Evolutionary conservation across 2,329 filamentous ascomycete species (phyloP), one percentile per base, ranked within the genome.

Genomic region (Neurospora sp.): DNA sequence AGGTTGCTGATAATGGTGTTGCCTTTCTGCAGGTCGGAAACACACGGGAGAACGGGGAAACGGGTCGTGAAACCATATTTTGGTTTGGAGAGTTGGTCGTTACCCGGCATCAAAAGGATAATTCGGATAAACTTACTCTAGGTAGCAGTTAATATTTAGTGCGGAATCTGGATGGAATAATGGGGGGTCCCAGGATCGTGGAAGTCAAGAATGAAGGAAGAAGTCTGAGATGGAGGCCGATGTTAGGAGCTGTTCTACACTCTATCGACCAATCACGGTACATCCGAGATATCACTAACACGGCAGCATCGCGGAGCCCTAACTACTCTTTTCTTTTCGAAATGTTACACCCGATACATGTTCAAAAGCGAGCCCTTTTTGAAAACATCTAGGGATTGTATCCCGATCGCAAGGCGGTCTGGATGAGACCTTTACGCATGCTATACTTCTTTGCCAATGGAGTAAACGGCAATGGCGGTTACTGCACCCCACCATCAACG

Each of bases 21-120:
- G 46, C 33, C 38, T 67, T 70, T 69, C 66, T 69, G 68, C 43
- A 40, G 65, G 43, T 38, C 65, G 66, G 68, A 67, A 69, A 67
- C 52, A 36, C 52, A 62, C 52, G 28, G 28, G 57, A 38, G 39
- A 46, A 66, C 12, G 6, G 28, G 43, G 62, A 19, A 52, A 65
- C 28, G 52, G 38, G 37, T 66, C 28, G 69, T 68, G 69, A 68
- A 46, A 70, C 69, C 67, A 17, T 62, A 36, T 11, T 62, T 15
- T 8, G 28, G 28, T 4, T 36, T 33, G 28, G 52, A 28, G 12
- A 12, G 52, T 33, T 62, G 23, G 6, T 36, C 52, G 8, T 62
- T 36, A 62, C 28, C 52, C 52, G 52, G 52, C 23, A 17, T 17
- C 23, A 62, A 62, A 11, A 57, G 23, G 28, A 62, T 62, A 17